Evolutionary conservation across 352 stramenopile genomes (phyloP), one percentile per base, ranked within the genome.

Genomic region (Globisporangium viniferum): DNA sequence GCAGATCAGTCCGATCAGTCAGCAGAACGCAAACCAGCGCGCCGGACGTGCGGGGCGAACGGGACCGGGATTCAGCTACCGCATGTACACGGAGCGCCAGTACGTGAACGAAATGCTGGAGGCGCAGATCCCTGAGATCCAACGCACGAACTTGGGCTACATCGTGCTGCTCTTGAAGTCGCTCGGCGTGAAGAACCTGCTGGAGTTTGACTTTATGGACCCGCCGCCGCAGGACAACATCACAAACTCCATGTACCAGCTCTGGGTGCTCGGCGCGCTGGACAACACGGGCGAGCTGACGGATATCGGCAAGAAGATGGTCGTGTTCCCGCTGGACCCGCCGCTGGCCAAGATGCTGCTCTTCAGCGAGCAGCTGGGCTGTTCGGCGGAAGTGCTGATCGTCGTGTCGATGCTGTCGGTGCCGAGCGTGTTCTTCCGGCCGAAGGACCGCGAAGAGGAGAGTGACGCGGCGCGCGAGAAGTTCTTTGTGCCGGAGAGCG

Each of bases 141-240:
- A 99, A 78, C 86, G 97, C 64, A 99, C 97, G 5, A 99, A 99
- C 73, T 72, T 99, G 10, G 94, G 93, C 53, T 98, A 98, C 67
- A 97, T 99, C 14, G 92, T 99, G 60, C 77, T 99, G 5, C 77
- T 99, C 59, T 90, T 99, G 46, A 99, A 99, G 81, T 98, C 96
- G 20, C 84, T 99, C 51, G 97, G 97, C 10, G 94, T 99, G 5
- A 91, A 97, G 39, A 95, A 97, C 68, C 73, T 99, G 33, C 82
- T 99, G 5, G 92, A 98, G 65, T 99, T 99, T 75, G 96, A 99
- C 76, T 99, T 99, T 71, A 99, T 99, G 97, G 96, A 99, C 69
- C 97, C 97, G 51, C 98, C 98, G 15, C 97, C 97, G 3, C 79
- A 94, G 56, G 88, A 95, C 64, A 99, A 99, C 74, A 99, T 99